These are phyloP conservation scores for Apiospora sp. DNA, from an alignment of 2,329 filamentous ascomycete species.

Conservation along the genomic window DNA sequence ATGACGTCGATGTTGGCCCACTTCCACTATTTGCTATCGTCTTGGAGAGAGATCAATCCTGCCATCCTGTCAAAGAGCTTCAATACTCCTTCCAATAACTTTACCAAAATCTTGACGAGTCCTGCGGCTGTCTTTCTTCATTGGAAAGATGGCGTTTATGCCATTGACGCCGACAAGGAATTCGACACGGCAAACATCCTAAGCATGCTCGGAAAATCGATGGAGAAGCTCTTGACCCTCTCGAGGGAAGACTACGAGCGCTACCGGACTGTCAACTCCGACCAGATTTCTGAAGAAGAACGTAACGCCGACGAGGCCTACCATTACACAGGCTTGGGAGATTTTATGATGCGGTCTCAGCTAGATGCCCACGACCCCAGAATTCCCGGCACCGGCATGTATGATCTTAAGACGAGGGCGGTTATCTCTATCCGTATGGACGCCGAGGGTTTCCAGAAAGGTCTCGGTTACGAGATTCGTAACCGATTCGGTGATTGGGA, in stretches of 20 bases:
- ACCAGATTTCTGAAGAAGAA: constrained; percentile 75
- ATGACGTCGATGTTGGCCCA: constrained; percentile 90
- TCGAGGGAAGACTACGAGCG: constrained; percentile 84
- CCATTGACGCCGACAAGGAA: constrained; percentile 95
- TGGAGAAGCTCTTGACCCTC: constrained; percentile 93
- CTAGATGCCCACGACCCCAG: constrained; percentile 88
- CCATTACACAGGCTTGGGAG: constrained; percentile 85
- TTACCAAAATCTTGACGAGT: constrained; percentile 75
- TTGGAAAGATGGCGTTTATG: constrained; percentile 85
- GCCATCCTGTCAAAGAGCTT: constrained; percentile 72
- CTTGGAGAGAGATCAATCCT: constrained; percentile 78
- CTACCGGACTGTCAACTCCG: constrained; percentile 74
- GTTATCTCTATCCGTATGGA: constrained; percentile 94
- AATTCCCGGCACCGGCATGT: constrained; percentile 90
- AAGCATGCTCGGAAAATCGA: constrained; percentile 91
- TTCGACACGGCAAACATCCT: constrained; percentile 86
- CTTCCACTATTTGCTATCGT: constrained; percentile 90
- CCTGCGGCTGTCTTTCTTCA: constrained; percentile 85
- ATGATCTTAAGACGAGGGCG: constrained; percentile 94
- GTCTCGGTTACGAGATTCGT: constrained; percentile 87
- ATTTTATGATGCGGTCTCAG: constrained; percentile 95
- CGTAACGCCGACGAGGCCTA: constrained; percentile 78
- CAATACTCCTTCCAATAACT: constrained; percentile 64
- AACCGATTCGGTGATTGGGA: constrained; percentile 79
- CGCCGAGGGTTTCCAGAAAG: constrained; percentile 72